Conservation (phyloP, 768 basidiomycete species). For the Mycena amicta region DNA sequence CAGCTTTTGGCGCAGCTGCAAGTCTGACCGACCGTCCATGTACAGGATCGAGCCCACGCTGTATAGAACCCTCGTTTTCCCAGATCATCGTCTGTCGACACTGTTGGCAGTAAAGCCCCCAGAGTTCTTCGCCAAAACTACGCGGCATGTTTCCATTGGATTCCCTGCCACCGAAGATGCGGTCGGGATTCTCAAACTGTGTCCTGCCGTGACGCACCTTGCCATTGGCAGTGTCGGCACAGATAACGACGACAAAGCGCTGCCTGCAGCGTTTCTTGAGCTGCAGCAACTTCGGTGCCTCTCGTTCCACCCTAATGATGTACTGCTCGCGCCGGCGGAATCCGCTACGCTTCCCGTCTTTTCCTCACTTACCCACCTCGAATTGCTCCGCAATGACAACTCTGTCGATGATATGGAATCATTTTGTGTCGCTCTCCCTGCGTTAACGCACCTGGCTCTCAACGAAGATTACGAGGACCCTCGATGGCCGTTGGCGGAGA, state of each 20-base stretch:
- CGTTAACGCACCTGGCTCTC: background rate
- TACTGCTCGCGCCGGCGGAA: background rate
- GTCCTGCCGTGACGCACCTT: background rate
- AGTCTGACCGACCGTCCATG: no score
- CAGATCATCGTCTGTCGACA: background rate
- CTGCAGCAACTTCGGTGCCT: background rate
- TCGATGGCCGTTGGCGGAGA: background rate
- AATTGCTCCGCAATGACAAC: background rate
- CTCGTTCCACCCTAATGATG: background rate
- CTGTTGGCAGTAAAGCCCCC: background rate
- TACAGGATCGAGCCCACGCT: background rate
- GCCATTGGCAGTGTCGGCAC: background rate
- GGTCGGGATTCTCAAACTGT: background rate
- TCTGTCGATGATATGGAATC: background rate
- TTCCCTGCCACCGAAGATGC: background rate
- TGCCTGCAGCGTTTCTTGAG: background rate
- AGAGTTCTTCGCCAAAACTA: background rate
- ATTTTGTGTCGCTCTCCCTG: background rate
- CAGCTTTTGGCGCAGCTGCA: no score
- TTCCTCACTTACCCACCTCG: background rate
- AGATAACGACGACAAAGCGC: background rate
- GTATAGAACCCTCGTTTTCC: background rate
- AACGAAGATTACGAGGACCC: background rate
- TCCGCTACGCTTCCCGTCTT: background rate
- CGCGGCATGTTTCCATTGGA: background rate